A percentile compares a stretch with the other conserved stretches of the same genome.
phyloP scores from a whole-genome alignment of 179 eudicot genomes.

The Beta corolliflora region DNA sequence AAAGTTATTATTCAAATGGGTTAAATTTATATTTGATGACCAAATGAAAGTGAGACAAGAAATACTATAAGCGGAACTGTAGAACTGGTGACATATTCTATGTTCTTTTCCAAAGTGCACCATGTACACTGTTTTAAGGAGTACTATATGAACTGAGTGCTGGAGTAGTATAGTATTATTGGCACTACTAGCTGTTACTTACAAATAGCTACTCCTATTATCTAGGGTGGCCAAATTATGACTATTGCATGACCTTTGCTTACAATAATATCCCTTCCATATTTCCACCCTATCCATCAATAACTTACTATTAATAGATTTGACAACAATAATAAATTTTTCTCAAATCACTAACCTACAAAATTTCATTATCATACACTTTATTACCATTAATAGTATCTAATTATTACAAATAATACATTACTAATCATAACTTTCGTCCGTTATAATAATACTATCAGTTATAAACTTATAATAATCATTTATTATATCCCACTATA shows the following conservation, averaged over 20 bases:
- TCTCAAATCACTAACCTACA: not conserved
- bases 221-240: not conserved
- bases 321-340: not conserved
- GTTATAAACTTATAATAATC: not conserved
- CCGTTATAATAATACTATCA: not conserved
- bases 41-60: not conserved
- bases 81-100: not conserved
- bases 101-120: not conserved
- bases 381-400: not conserved
- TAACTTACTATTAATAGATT: not conserved
- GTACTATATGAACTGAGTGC: not conserved
- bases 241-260: not conserved
- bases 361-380: no score
- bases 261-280: not conserved
- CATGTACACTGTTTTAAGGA: not conserved
- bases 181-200: not conserved
- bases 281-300: no score
- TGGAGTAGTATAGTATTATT: not conserved
- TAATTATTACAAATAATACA: no score
- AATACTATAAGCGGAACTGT: not conserved
- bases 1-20: no score
- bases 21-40: not conserved
- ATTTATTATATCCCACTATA: constrained; percentile 6
- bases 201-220: not conserved
- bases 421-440: not conserved